phyloP scores from a whole-genome alignment of 2,329 filamentous ascomycete species.

The Cercospora zeae-maydis region DNA sequence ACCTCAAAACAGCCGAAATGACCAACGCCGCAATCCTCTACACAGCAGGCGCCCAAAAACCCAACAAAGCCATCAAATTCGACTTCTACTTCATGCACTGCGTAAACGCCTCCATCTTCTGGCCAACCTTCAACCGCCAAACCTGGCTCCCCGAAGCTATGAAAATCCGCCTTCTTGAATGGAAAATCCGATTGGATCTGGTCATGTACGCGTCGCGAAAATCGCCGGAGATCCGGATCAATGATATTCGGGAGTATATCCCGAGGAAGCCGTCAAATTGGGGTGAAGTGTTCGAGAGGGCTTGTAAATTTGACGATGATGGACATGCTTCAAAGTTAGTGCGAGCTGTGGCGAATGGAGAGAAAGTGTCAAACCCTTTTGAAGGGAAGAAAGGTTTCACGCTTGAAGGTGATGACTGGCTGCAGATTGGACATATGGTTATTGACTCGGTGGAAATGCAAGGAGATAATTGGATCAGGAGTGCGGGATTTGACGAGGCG shows the following conservation, averaged over 20 bases:
- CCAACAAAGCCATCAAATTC: slow-evolving; percentile 64
- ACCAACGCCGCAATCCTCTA: slow-evolving; percentile 61
- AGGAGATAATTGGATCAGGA: slow-evolving; percentile 57
- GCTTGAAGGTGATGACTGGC: slow-evolving; percentile 58
- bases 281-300: slow-evolving; percentile 46
- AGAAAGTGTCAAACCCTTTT: slow-evolving; percentile 50
- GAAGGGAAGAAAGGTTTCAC: slow-evolving; percentile 47
- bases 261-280: slow-evolving; percentile 47
- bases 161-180: slow-evolving; percentile 72
- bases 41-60: slow-evolving; percentile 60
- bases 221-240: slow-evolving; percentile 57
- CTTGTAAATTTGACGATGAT: slow-evolving; percentile 60
- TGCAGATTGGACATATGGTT: slow-evolving; percentile 58
- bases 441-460: slow-evolving; percentile 58
- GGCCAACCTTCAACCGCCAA: slow-evolving; percentile 58
- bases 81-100: slow-evolving; percentile 77
- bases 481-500: slow-evolving; percentile 61
- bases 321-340: slow-evolving; percentile 77
- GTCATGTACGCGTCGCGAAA: slow-evolving; percentile 68
- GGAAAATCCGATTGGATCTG: slow-evolving; percentile 74
- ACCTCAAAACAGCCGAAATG: slow-evolving; percentile 62
- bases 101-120: slow-evolving; percentile 73
- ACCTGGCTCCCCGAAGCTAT: slow-evolving; percentile 57
- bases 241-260: slow-evolving; percentile 59
- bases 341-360: slow-evolving; percentile 64